Base-by-base conservation (phyloP, 345 rosid genomes). In the Lenwebbia sp. region DNA sequence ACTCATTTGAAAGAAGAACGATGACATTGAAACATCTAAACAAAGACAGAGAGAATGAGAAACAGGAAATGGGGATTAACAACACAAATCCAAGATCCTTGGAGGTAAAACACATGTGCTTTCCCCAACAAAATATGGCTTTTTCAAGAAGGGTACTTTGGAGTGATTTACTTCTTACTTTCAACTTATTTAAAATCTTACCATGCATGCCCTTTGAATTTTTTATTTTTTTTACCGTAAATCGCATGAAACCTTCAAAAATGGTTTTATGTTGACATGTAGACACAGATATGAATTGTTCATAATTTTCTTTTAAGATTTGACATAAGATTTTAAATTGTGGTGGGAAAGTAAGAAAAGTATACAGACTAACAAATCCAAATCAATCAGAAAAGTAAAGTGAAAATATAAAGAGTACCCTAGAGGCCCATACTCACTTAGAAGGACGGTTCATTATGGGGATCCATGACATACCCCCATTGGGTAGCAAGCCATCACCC, bases 401-500 rank as follows among this genome's bases (percentile, higher is more conserved):
- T 11, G 13, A 70, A 53, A 85, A n/a, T 25, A 54, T 53, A 65
- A 74, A 49, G 81, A 87, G 85, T 57, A 28, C 19, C 85, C 84
- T 70, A 7, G 57, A 82, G 84, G 82, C 85, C 37, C 44, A 50
- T 74, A 91, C 98, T 93, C 91, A 97, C 99, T 37, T 52, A 83
- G 90, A 92, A 88, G 93, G 90, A 84, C 85, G 88, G 84, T 88
- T 90, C 78, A 93, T 92, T 97, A 95, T 92, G 37, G 99, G 94
- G 70, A 92, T 96, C 99, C 99, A 97, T 52, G 95, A 85, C 91
- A 97, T 91, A 54, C 96, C 97, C 90, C 95, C 86, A 33, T 58
- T 88, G 55, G 98, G 98, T 75, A 95, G 91, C 86, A 93, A 92
- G 82, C 94, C 99, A 89, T 92, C 95, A 62, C 99, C 99, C 87